A percentile compares a stretch with the other conserved stretches of the same genome.
Conservation (phyloP, 1,139 yeast genomes). For the Lodderomyces orthopsilosis region DNA sequence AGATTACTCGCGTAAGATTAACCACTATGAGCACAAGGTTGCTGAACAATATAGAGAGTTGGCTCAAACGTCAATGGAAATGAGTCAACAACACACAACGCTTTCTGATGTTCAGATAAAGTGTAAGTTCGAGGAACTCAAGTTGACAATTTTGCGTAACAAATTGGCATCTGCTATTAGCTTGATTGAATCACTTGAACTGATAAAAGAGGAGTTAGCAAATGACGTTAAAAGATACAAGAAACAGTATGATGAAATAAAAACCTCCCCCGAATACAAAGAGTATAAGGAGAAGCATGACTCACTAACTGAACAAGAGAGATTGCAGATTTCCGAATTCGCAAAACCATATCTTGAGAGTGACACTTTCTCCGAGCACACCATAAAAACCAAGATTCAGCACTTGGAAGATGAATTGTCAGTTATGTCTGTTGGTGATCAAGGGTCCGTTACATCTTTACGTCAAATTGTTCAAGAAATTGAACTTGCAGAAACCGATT, state of each 20-base stretch:
- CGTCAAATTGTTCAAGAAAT: slow-evolving; percentile 31
- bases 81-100: slow-evolving; percentile 14
- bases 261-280: slow-evolving; percentile 43
- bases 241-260: slow-evolving; percentile 38
- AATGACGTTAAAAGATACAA: slow-evolving; percentile 40
- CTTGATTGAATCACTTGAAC: slow-evolving; percentile 35
- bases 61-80: slow-evolving; percentile 17
- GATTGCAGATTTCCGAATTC: slow-evolving; percentile 38
- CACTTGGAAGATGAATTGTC: slow-evolving; percentile 40
- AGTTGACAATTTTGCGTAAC: slow-evolving; percentile 33
- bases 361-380: slow-evolving; percentile 40
- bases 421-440: slow-evolving; percentile 39
- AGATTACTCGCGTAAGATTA: slow-evolving; percentile 30
- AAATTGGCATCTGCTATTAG: slow-evolving; percentile 28
- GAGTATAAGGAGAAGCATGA: slow-evolving; percentile 40
- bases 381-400: slow-evolving; percentile 29
- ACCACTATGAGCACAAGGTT: slow-evolving; percentile 21
- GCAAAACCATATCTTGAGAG: slow-evolving; percentile 44
- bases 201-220: slow-evolving; percentile 25
- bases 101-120: slow-evolving; percentile 23
- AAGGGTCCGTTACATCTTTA: slow-evolving; percentile 33
- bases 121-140: slow-evolving; percentile 20
- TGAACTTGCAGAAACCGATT: slow-evolving; percentile 23
- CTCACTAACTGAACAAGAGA: slow-evolving; percentile 42
- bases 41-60: slow-evolving; percentile 23